Conservation (phyloP, 1,284 basidiomycete species). For the Moesziomyces sp. region DNA sequence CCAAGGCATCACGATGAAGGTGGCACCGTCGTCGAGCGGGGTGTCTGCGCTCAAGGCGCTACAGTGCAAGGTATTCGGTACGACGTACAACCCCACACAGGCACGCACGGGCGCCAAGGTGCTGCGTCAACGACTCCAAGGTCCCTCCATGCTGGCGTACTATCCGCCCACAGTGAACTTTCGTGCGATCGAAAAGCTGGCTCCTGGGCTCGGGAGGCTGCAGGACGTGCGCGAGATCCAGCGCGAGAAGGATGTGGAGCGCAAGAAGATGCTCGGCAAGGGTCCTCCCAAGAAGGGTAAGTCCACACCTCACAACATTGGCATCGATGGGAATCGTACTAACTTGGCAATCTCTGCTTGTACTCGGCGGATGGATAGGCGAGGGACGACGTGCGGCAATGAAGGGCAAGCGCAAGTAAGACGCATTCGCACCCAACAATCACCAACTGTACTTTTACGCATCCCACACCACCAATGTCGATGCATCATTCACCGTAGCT, state of each 20-base stretch:
- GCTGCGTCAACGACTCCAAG: slow-evolving; percentile 55
- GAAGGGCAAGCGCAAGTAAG: slow-evolving; percentile 64
- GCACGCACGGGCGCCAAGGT: slow-evolving; percentile 61
- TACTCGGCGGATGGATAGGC: slow-evolving; percentile 30
- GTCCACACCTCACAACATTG: slow-evolving; percentile 14
- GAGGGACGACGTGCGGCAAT: slow-evolving; percentile 65
- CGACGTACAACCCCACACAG: slow-evolving; percentile 52
- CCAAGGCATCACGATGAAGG: slow-evolving; percentile 23
- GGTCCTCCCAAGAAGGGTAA: slow-evolving; percentile 67
- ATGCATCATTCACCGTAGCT: neutral
- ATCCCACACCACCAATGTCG: neutral
- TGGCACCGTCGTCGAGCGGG: slow-evolving; percentile 40
- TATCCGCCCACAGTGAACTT: slow-evolving; percentile 62
- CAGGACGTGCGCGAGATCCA: slow-evolving; percentile 50
- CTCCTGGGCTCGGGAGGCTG: slow-evolving; percentile 34
- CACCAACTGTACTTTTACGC: neutral
- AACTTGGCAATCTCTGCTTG: neutral
- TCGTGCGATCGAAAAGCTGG: slow-evolving; percentile 31
- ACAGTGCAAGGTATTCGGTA: slow-evolving; percentile 55
- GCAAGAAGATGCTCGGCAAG: slow-evolving; percentile 63
- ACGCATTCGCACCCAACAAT: neutral
- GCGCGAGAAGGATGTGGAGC: slow-evolving; percentile 56
- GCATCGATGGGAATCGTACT: neutral
- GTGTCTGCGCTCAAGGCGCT: slow-evolving; percentile 52
- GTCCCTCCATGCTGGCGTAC: slow-evolving; percentile 62